Conservation (phyloP, 2,329 filamentous ascomycete species). For the Nannizziopsis barbatae region DNA sequence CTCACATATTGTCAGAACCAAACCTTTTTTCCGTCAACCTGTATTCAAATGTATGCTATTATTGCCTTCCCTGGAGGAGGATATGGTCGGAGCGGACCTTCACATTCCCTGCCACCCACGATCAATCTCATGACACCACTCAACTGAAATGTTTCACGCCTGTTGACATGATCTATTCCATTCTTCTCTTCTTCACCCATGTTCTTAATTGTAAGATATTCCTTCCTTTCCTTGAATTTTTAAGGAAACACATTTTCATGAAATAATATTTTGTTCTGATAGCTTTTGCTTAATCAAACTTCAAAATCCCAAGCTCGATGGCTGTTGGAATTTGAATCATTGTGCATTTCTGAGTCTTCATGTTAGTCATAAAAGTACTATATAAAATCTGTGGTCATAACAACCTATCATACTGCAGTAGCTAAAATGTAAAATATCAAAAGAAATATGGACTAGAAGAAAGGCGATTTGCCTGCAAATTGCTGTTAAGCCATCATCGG, state of each 20-base stretch:
- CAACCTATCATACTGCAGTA: too few species aligned
- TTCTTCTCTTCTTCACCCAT: neutral
- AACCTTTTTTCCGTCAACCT: neutral
- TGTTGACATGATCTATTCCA: neutral
- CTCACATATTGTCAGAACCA: too few species aligned
- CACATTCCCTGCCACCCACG: too few species aligned
- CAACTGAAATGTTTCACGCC: too few species aligned
- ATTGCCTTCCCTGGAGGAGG: neutral
- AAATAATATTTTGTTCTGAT: neutral
- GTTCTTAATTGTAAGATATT: neutral
- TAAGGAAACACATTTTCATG: neutral
- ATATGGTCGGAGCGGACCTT: too few species aligned
- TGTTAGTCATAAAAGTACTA: neutral
- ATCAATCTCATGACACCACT: too few species aligned
- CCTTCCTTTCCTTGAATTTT: neutral
- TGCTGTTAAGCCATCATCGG: conserved; percentile 32
- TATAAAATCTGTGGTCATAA: neutral
- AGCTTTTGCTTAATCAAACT: neutral
- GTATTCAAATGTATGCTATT: neutral
- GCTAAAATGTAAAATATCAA: neutral
- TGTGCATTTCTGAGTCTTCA: neutral
- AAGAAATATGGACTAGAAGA: neutral
- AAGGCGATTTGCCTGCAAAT: neutral
- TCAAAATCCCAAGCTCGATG: too few species aligned
- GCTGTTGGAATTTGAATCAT: neutral